A percentile compares a stretch with the other conserved stretches of the same genome.
These are phyloP conservation scores for Termitomyces sp. DNA, from an alignment of 768 basidiomycete species.

Conservation along the genomic window DNA sequence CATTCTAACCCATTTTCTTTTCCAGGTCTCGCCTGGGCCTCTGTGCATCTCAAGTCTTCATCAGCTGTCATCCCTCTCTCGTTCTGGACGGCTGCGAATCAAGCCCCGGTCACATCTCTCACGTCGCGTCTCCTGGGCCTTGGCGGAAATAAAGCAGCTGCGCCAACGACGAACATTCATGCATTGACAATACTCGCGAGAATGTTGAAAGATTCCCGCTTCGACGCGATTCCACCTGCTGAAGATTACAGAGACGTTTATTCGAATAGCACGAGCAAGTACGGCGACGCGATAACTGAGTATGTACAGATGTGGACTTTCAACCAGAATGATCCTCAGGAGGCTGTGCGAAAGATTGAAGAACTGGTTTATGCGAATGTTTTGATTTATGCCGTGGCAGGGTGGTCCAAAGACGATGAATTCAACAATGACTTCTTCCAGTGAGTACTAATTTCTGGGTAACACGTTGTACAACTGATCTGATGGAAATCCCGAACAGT, in stretches of 20 bases:
- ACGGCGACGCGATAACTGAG: slow-evolving; percentile 32
- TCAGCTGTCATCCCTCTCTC: slow-evolving; percentile 24
- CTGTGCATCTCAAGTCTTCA: slow-evolving; percentile 37
- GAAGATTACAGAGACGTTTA: slow-evolving; percentile 20
- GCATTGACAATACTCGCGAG: slow-evolving; percentile 50
- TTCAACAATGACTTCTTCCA: slow-evolving; percentile 51
- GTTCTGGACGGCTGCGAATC: slow-evolving; percentile 14
- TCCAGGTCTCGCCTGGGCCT: slow-evolving; percentile 51
- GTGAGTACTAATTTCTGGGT: not conserved
- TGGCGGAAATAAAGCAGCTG: not conserved
- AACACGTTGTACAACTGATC: not conserved
- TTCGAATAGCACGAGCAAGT: slow-evolving; percentile 26
- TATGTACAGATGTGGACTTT: slow-evolving; percentile 41
- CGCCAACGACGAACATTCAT: slow-evolving; percentile 22
- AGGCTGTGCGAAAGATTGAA: slow-evolving; percentile 51
- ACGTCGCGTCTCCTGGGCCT: slow-evolving; percentile 2
- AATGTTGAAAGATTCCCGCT: slow-evolving; percentile 45
- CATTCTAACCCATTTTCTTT: not conserved
- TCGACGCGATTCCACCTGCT: slow-evolving; percentile 15
- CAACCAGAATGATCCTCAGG: slow-evolving; percentile 25
- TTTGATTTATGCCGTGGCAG: slow-evolving; percentile 51
- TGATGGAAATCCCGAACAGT: slow-evolving; percentile 23
- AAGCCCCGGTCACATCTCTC: not conserved
- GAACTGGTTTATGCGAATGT: slow-evolving; percentile 54
- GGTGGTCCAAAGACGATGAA: slow-evolving; percentile 32